phyloP scores from a whole-genome alignment of 164 flowering plant species.

The Macadamia integrifolia region DNA sequence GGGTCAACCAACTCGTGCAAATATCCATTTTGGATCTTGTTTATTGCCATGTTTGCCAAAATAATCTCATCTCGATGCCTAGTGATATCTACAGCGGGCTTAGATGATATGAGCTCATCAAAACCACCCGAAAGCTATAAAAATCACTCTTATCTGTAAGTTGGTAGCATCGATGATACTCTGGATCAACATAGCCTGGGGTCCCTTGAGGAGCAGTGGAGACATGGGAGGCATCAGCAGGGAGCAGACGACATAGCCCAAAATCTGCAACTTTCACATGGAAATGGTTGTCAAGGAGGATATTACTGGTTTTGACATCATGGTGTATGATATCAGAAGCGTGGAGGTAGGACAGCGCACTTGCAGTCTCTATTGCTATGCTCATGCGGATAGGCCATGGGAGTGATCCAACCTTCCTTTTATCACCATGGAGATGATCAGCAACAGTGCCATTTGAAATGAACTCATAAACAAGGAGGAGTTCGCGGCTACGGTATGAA shows the following conservation, averaged over 20 bases:
- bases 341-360: neutral
- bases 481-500: neutral
- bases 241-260: neutral
- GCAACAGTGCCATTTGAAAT: conserved; percentile 2
- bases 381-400: neutral
- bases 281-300: conserved; percentile 2
- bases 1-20: conserved; percentile 43
- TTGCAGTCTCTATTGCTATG: neutral
- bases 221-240: neutral
- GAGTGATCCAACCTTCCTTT: neutral
- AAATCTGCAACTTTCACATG: conserved; percentile 3
- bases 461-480: neutral
- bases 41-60: conserved; percentile 41
- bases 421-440: neutral
- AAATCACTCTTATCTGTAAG: conserved; percentile 62
- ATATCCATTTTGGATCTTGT: conserved; percentile 33
- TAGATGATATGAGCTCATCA: conserved; percentile 52
- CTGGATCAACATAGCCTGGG: conserved; percentile 38
- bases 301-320: conserved; percentile 2
- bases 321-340: neutral
- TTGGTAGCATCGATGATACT: conserved; percentile 51
- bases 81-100: conserved; percentile 47
- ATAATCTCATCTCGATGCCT: conserved; percentile 45
- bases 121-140: conserved; percentile 61
- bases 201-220: conserved; percentile 1